phyloP scores from a whole-genome alignment of 805 yeast species.

The Yamadazyma scolyti region DNA sequence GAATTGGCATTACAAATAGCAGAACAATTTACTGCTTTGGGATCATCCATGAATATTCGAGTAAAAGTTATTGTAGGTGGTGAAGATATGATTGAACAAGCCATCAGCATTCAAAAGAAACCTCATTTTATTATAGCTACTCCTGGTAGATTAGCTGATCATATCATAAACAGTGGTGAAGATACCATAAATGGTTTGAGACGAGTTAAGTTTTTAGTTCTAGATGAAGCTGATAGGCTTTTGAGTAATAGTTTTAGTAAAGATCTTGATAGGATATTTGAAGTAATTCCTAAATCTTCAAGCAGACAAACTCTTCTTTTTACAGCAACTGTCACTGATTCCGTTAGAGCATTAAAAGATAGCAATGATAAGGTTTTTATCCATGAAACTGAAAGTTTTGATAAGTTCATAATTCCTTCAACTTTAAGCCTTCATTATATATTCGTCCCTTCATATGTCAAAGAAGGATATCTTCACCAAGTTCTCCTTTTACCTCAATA shows the following conservation, averaged over 20 bases:
- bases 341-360: conserved; percentile 76
- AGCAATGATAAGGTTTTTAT: conserved; percentile 58
- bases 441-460: conserved; percentile 81
- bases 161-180: conserved; percentile 80
- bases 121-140: conserved; percentile 97
- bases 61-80: conserved; percentile 92
- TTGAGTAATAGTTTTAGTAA: conserved; percentile 79
- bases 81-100: conserved; percentile 86
- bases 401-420: conserved; percentile 76
- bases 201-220: conserved; percentile 74
- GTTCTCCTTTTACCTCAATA: conserved; percentile 61
- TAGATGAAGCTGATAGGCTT: conserved; percentile 95
- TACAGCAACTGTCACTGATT: conserved; percentile 94
- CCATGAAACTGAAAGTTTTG: conserved; percentile 72
- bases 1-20: conserved; percentile 96
- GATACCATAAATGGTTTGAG: conserved; percentile 79
- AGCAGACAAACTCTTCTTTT: conserved; percentile 84
- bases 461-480: conserved; percentile 80
- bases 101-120: conserved; percentile 69
- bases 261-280: conserved; percentile 71
- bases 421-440: conserved; percentile 64
- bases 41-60: conserved; percentile 81
- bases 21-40: conserved; percentile 91
- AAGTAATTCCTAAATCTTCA: conserved; percentile 64
- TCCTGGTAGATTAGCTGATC: conserved; percentile 95